Evolutionary conservation across 2,329 filamentous ascomycete genomes (phyloP).

Genomic region (Fusarium oxysporum): DNA sequence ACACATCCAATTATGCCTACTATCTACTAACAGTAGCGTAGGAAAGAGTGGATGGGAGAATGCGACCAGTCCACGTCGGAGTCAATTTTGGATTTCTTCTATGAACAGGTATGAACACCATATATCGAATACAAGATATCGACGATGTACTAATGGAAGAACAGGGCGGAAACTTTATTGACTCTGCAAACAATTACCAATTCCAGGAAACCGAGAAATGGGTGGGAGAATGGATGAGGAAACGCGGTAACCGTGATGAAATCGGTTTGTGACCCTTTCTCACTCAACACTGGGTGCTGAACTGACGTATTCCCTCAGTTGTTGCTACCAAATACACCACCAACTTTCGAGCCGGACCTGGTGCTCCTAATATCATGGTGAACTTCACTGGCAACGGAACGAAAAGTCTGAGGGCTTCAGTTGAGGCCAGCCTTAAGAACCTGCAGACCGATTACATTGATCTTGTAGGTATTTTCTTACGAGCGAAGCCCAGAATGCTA

Average conservation of each 20-base stretch:
- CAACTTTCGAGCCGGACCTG: conserved; percentile 61
- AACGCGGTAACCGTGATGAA: conserved; percentile 72
- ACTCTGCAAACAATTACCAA: conserved; percentile 78
- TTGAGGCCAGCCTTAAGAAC: conserved; percentile 68
- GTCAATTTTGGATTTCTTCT: conserved; percentile 74
- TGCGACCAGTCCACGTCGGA: conserved; percentile 73
- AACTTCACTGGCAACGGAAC: conserved; percentile 70
- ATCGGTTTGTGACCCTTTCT: conserved; percentile 59
- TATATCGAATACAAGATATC: background rate
- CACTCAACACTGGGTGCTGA: background rate
- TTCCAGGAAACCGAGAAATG: conserved; percentile 70
- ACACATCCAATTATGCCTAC: rapidly evolving
- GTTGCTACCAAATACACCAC: conserved; percentile 77
- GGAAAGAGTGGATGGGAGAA: conserved; percentile 69
- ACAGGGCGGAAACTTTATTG: conserved; percentile 75
- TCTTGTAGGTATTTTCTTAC: conserved; percentile 54
- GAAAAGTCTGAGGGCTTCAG: conserved; percentile 69
- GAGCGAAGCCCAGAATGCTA: background rate
- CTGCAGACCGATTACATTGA: conserved; percentile 78
- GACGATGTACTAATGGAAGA: conserved; percentile 13
- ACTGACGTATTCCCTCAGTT: conserved; percentile 54
- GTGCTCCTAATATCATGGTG: conserved; percentile 58
- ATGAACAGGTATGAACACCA: conserved; percentile 58
- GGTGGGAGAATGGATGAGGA: conserved; percentile 78
- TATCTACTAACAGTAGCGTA: conserved; percentile 36